Evolutionary conservation across 2,329 filamentous ascomycete species (phyloP).

Genomic region (Diaporthe vexans): DNA sequence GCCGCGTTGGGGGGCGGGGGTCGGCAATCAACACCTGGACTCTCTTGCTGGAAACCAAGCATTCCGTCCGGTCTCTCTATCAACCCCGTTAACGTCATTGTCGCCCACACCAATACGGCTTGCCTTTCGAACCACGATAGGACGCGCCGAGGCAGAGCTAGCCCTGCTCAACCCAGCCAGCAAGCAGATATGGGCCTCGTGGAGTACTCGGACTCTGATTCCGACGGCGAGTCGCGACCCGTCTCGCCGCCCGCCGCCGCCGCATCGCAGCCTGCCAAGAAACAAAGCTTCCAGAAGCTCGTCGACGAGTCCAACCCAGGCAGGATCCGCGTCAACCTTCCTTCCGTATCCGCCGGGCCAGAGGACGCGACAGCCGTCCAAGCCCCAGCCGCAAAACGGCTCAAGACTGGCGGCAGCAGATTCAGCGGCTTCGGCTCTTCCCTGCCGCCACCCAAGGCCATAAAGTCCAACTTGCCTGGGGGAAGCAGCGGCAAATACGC

Average conservation of each 20-base stretch:
- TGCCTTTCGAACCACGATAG: not conserved
- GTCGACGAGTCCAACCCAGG: slow-evolving; percentile 85
- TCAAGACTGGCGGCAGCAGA: slow-evolving; percentile 71
- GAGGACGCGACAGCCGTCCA: slow-evolving; percentile 57
- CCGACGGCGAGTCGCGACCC: slow-evolving; percentile 64
- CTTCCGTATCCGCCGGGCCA: slow-evolving; percentile 61
- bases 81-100: not conserved
- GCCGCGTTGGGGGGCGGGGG: no score
- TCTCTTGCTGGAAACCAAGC: not conserved
- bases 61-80: not conserved
- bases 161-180: slow-evolving; percentile 2
- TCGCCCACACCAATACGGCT: not conserved
- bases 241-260: slow-evolving; percentile 37
- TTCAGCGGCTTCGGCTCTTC: slow-evolving; percentile 90
- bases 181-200: slow-evolving; percentile 77
- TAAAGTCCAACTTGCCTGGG: slow-evolving; percentile 49
- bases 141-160: not conserved
- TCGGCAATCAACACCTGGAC: not conserved
- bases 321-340: slow-evolving; percentile 87
- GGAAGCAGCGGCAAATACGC: slow-evolving; percentile 49
- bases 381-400: slow-evolving; percentile 79
- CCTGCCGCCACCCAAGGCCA: slow-evolving; percentile 84
- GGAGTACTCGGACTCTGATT: slow-evolving; percentile 86
- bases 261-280: slow-evolving; percentile 50
- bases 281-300: slow-evolving; percentile 82